A percentile compares a stretch with the other conserved stretches of the same genome.
phyloP scores from a whole-genome alignment of 176 grass and related monocot species.

The Oryza australiensis region DNA sequence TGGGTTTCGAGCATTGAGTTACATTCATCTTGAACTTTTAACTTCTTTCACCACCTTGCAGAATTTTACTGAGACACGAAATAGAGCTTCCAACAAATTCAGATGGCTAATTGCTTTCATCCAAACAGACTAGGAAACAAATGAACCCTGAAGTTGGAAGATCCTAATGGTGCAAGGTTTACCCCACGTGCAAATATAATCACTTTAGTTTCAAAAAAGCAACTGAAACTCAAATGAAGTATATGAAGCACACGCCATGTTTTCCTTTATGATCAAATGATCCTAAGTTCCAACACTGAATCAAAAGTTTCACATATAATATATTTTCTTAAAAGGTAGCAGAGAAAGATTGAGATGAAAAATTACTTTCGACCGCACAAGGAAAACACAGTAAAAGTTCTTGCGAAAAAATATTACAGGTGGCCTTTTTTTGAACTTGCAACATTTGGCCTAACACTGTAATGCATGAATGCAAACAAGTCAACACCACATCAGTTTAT shows the following conservation, averaged over 20 bases:
- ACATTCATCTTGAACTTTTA: slow-evolving; percentile 3
- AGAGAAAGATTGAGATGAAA: background rate
- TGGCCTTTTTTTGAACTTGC: background rate
- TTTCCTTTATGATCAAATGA: slow-evolving; percentile 25
- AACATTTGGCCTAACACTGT: background rate
- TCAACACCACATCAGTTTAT: background rate
- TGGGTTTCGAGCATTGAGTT: background rate
- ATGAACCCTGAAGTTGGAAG: background rate
- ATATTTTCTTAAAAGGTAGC: background rate
- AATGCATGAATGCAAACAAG: background rate
- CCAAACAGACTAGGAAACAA: background rate
- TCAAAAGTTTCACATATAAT: background rate
- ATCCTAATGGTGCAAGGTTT: background rate
- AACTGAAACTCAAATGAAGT: slow-evolving; percentile 21
- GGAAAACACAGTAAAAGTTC: slow-evolving; percentile 6
- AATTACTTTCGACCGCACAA: background rate
- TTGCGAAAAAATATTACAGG: slow-evolving; percentile 20
- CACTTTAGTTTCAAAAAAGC: slow-evolving; percentile 1
- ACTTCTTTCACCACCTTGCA: background rate
- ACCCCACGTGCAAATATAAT: background rate
- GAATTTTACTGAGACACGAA: background rate
- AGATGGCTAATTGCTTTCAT: background rate
- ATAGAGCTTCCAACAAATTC: background rate
- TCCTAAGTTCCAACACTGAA: background rate
- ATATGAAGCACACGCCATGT: background rate